Evolutionary conservation across 2,329 filamentous ascomycete species (phyloP).

Genomic region (Stagonosporopsis chrysanthemi): DNA sequence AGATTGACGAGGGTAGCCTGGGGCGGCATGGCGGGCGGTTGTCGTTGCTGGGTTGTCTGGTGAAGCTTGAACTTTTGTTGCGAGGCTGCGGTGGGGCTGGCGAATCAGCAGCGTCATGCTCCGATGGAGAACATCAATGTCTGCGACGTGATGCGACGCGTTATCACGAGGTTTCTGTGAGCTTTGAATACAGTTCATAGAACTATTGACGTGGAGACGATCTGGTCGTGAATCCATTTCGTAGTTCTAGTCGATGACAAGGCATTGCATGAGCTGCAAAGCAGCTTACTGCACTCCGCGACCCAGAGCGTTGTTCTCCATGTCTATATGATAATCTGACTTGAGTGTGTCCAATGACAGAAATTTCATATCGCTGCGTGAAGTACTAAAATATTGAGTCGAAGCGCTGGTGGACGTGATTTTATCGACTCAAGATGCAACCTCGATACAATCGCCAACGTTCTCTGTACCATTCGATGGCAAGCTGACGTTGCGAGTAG

Average conservation of each 20-base stretch:
- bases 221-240: too few species aligned
- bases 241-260: too few species aligned
- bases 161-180: too few species aligned
- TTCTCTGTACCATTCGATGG: too few species aligned
- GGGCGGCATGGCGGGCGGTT: slow-evolving; percentile 39
- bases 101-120: slow-evolving; percentile 25
- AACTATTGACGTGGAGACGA: too few species aligned
- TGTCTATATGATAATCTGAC: not conserved
- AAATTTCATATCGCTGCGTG: not conserved
- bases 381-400: not conserved
- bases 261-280: not conserved
- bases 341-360: not conserved
- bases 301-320: not conserved
- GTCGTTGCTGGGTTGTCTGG: not conserved
- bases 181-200: too few species aligned
- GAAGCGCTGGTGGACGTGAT: too few species aligned
- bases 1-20: slow-evolving; percentile 67
- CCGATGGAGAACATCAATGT: not conserved
- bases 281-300: not conserved
- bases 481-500: too few species aligned
- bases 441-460: too few species aligned
- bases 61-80: slow-evolving; percentile 15
- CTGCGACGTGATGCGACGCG: not conserved
- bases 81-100: slow-evolving; percentile 19
- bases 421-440: too few species aligned